Percentiles rank a stretch among this genome's conserved stretches.
Conservation (phyloP, 2,329 filamentous ascomycete species). For the Fusarium albidum region DNA sequence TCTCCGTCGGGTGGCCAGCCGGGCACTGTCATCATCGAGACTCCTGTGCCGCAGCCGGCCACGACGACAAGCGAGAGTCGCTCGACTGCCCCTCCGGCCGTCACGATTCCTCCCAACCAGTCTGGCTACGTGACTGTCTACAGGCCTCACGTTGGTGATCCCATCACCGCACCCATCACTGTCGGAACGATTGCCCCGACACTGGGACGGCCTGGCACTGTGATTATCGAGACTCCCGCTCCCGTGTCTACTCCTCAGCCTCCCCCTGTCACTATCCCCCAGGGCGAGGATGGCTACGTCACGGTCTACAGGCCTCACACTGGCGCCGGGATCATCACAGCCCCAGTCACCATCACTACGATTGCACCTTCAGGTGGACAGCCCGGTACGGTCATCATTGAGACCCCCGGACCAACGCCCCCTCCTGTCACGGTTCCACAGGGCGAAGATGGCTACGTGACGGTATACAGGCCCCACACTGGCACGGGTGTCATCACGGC, state of each 20-base stretch:
- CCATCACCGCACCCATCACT: constrained; percentile 26
- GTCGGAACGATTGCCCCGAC: constrained; percentile 30
- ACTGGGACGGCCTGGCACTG: constrained; percentile 27
- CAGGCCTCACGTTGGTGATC: constrained; percentile 14
- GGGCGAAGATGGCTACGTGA: background rate
- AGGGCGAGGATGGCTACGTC: constrained; percentile 21
- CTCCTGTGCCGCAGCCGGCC: constrained; percentile 7
- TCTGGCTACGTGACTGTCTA: constrained; percentile 21
- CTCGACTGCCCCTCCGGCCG: background rate
- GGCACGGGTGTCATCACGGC: constrained; percentile 26
- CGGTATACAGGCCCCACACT: constrained; percentile 27
- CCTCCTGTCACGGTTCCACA: background rate
- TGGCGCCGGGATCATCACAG: constrained; percentile 16
- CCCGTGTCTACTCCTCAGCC: constrained; percentile 1
- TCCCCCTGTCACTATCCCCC: constrained; percentile 21
- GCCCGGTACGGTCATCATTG: constrained; percentile 25
- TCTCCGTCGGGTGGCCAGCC: constrained; percentile 21
- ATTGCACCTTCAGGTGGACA: constrained; percentile 16
- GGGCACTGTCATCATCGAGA: constrained; percentile 25
- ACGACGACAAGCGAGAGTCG: background rate
- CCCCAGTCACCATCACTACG: constrained; percentile 19
- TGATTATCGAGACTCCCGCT: constrained; percentile 28
- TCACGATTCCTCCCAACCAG: background rate
- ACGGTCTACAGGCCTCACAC: constrained; percentile 22
- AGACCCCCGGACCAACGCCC: constrained; percentile 19